A percentile compares a stretch with the other conserved stretches of the same genome.
Evolutionary conservation across 257 asterid species (phyloP).

Genomic region (Marsdenia floribunda): DNA sequence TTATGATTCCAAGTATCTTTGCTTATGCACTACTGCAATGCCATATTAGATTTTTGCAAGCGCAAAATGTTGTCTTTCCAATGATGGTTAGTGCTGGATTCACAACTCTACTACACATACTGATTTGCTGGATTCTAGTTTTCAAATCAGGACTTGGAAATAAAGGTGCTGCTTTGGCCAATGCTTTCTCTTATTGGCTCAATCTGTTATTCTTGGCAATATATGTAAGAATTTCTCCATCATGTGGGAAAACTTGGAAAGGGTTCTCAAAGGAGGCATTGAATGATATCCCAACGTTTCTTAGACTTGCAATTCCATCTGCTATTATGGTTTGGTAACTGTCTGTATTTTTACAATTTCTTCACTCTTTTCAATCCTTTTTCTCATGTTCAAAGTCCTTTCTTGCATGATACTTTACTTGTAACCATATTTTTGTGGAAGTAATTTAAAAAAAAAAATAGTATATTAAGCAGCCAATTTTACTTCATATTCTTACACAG

Average conservation of each 20-base stretch:
- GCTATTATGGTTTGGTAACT: conserved; percentile 65
- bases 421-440: too few species aligned
- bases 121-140: conserved; percentile 55
- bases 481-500: conserved; percentile 22
- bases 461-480: too few species aligned
- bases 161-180: conserved; percentile 71
- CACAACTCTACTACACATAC: conserved; percentile 44
- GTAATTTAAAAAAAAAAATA: too few species aligned
- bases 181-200: conserved; percentile 59
- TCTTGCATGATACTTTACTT: not conserved
- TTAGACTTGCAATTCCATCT: conserved; percentile 64
- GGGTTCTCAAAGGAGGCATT: conserved; percentile 50
- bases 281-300: conserved; percentile 39
- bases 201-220: conserved; percentile 41
- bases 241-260: conserved; percentile 51
- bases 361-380: not conserved
- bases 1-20: conserved; percentile 55
- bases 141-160: conserved; percentile 51
- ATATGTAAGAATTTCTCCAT: conserved; percentile 47
- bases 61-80: conserved; percentile 61
- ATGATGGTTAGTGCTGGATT: conserved; percentile 61
- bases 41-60: conserved; percentile 50
- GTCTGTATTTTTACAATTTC: not conserved
- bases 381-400: not conserved
- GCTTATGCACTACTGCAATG: conserved; percentile 60